Evolutionary conservation across 2,329 filamentous ascomycete genomes (phyloP).

Genomic region (Aspergillus nomiae): DNA sequence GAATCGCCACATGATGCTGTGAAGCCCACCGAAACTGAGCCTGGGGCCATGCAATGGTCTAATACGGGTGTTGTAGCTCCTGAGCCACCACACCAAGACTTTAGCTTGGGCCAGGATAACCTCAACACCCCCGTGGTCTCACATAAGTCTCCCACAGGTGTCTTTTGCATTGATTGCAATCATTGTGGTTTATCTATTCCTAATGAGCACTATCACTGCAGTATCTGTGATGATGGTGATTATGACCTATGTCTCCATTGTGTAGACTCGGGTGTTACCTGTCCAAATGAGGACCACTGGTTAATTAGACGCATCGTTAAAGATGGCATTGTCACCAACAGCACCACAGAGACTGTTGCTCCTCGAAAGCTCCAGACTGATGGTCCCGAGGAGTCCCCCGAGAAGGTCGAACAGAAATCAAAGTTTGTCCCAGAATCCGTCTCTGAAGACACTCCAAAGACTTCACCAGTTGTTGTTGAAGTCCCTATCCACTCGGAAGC

Average conservation of each 20-base stretch:
- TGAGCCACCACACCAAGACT: slow-evolving; percentile 29
- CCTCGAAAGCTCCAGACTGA: slow-evolving; percentile 58
- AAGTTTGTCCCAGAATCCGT: slow-evolving; percentile 31
- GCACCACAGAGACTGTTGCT: slow-evolving; percentile 77
- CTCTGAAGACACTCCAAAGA: slow-evolving; percentile 20
- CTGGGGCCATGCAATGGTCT: slow-evolving; percentile 12
- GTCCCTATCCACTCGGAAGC: slow-evolving; percentile 17
- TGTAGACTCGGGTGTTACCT: slow-evolving; percentile 73
- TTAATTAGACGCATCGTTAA: slow-evolving; percentile 86
- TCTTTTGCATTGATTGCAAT: slow-evolving; percentile 93
- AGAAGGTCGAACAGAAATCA: slow-evolving; percentile 9
- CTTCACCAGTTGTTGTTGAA: not conserved
- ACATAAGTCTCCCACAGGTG: slow-evolving; percentile 37
- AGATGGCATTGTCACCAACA: slow-evolving; percentile 77
- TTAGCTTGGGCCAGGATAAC: slow-evolving; percentile 30
- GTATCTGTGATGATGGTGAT: slow-evolving; percentile 87
- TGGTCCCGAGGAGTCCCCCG: slow-evolving; percentile 21
- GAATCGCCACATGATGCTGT: slow-evolving; percentile 10
- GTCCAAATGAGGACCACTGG: slow-evolving; percentile 81
- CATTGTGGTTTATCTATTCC: slow-evolving; percentile 77
- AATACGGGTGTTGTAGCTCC: slow-evolving; percentile 7
- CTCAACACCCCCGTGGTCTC: slow-evolving; percentile 35
- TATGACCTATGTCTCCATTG: slow-evolving; percentile 89
- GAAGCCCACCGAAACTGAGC: slow-evolving; percentile 9
- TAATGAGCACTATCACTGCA: slow-evolving; percentile 90